Evolutionary conservation across 495 filamentous ascomycete genomes (phyloP).

Genomic region (Astrothelium macrocarpum): DNA sequence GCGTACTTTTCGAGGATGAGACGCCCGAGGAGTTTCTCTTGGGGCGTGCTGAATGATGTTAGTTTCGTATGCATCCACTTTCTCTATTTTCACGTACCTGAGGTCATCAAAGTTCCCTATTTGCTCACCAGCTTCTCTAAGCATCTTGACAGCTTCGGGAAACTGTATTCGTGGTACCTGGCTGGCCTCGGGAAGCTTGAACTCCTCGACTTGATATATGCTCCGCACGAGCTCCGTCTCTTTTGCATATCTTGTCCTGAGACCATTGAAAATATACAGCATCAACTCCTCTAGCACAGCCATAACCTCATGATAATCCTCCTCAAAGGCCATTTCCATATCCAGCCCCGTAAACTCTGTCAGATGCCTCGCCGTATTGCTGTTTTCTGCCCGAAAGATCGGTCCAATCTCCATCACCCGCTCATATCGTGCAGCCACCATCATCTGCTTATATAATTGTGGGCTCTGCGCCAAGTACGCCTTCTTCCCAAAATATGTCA

Average conservation of each 20-base stretch:
- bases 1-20: conserved; percentile 73
- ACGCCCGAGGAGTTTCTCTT: conserved; percentile 85
- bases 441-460: conserved; percentile 41
- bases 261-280: conserved; percentile 38
- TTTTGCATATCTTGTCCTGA: conserved; percentile 28
- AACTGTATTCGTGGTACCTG: conserved; percentile 77
- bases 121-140: conserved; percentile 69
- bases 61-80: conserved; percentile 24
- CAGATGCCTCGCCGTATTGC: conserved; percentile 38
- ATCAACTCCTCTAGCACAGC: conserved; percentile 35
- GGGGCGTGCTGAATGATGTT: conserved; percentile 45
- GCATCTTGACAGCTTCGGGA: conserved; percentile 70
- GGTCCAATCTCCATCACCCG: conserved; percentile 37
- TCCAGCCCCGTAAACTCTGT: conserved; percentile 40
- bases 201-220: conserved; percentile 35
- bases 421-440: conserved; percentile 34
- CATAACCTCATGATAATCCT: conserved; percentile 41
- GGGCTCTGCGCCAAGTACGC: conserved; percentile 39
- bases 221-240: conserved; percentile 36
- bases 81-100: too few relatives aligned
- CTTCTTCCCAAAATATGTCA: conserved; percentile 34
- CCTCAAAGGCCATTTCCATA: conserved; percentile 39
- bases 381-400: conserved; percentile 40
- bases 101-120: conserved; percentile 67
- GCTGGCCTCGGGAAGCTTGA: conserved; percentile 49